A percentile compares a stretch with the other conserved stretches of the same genome.
phyloP scores from a whole-genome alignment of 805 yeast genomes.

The Yarrowia phangngaensis region DNA sequence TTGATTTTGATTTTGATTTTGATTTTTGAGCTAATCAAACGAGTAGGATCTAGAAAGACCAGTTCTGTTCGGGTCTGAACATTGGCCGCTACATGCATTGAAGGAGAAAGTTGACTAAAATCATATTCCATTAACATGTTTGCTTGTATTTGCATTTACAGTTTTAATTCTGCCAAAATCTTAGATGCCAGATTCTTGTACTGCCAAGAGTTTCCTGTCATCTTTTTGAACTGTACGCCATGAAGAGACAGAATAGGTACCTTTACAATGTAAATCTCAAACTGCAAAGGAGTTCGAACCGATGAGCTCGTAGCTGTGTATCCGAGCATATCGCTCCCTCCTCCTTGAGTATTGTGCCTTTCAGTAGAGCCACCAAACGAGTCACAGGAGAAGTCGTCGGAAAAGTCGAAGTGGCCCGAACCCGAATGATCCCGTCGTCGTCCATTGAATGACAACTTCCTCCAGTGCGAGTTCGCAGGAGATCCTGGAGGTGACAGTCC shows the following conservation, averaged over 20 bases:
- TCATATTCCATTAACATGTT: too few species aligned
- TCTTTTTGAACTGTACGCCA: conserved; percentile 92
- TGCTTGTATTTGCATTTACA: too few species aligned
- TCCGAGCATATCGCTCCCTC: conserved; percentile 42
- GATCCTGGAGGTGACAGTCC: conserved; percentile 39
- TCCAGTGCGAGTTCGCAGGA: conserved; percentile 32
- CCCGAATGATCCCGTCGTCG: conserved; percentile 29
- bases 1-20: neutral
- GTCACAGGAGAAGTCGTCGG: conserved; percentile 24
- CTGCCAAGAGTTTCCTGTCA: conserved; percentile 92
- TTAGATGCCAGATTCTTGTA: conserved; percentile 87
- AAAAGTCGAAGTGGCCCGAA: conserved; percentile 19
- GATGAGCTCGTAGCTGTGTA: conserved; percentile 29
- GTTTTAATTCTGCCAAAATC: conserved; percentile 66
- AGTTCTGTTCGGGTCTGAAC: too few species aligned
- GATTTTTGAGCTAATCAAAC: neutral
- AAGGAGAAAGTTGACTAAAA: too few species aligned
- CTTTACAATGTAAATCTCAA: conserved; percentile 87
- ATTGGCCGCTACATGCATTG: too few species aligned
- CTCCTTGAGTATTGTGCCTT: conserved; percentile 31
- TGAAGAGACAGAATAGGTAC: conserved; percentile 85
- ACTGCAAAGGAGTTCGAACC: conserved; percentile 63
- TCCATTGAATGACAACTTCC: conserved; percentile 36
- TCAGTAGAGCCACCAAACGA: conserved; percentile 28
- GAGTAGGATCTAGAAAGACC: too few species aligned